A percentile compares a stretch with the other conserved stretches of the same genome.
These are phyloP conservation scores for Quercus parvula DNA, from an alignment of 306 rosid genomes.

Conservation along the genomic window DNA sequence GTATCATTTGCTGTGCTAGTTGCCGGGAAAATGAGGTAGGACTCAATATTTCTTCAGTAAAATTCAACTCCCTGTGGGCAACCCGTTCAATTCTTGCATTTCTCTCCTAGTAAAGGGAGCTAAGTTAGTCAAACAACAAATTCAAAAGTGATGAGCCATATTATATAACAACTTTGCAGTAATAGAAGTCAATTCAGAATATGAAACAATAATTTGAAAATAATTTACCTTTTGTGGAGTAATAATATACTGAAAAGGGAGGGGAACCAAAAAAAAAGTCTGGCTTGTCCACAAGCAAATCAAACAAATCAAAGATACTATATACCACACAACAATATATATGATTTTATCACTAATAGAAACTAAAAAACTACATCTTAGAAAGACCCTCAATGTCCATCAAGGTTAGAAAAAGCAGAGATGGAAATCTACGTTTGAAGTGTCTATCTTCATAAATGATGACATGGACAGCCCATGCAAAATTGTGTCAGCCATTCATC, in stretches of 20 bases:
- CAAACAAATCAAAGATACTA: neutral
- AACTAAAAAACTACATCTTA: neutral
- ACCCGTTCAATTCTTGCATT: constrained; percentile 51
- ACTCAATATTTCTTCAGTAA: constrained; percentile 78
- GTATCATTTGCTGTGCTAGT: constrained; percentile 80
- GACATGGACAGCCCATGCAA: neutral
- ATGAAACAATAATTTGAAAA: neutral
- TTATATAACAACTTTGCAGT: neutral
- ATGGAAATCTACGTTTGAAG: neutral
- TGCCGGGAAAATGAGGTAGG: constrained; percentile 87
- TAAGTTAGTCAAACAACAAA: constrained; percentile 6
- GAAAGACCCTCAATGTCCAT: neutral
- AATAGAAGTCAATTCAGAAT: neutral
- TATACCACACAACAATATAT: neutral
- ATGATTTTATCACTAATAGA: constrained; percentile 11
- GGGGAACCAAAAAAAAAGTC: neutral
- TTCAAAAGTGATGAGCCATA: neutral
- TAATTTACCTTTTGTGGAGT: neutral
- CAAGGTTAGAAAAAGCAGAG: neutral
- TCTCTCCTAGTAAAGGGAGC: constrained; percentile 63
- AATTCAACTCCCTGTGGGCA: constrained; percentile 67
- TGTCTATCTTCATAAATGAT: neutral
- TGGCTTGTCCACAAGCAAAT: neutral
- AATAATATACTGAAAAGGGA: neutral
- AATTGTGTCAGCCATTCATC: neutral